phyloP scores from a whole-genome alignment of 371 early-diverging fungal genomes.

The Apophysomyces trapeziformis region DNA sequence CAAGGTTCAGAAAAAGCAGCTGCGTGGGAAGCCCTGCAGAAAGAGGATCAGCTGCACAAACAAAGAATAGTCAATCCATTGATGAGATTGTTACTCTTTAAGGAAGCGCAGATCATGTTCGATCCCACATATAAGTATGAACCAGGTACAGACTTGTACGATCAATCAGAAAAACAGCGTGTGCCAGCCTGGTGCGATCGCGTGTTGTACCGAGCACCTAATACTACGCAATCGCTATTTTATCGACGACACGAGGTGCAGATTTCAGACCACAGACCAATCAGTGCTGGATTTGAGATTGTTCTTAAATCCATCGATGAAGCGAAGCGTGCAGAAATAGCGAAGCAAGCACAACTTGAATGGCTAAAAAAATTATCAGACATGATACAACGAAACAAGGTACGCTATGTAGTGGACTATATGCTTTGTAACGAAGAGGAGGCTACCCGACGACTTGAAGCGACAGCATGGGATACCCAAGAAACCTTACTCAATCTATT shows the following conservation, averaged over 20 bases:
- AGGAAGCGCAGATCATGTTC: conserved; percentile 70
- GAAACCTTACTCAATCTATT: conserved; percentile 6
- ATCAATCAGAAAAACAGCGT: conserved; percentile 80
- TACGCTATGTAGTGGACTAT: conserved; percentile 34
- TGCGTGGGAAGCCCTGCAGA: conserved; percentile 40
- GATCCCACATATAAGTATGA: conserved; percentile 91
- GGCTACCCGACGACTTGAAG: conserved; percentile 24
- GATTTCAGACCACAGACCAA: conserved; percentile 85
- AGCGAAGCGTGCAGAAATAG: conserved; percentile 33
- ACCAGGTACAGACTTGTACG: conserved; percentile 68
- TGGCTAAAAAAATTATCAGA: conserved; percentile 9
- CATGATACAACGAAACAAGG: conserved; percentile 32
- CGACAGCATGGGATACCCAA: conserved; percentile 33
- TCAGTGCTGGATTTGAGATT: conserved; percentile 65
- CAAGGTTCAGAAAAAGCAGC: conserved; percentile 25
- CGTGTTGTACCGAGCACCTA: conserved; percentile 55
- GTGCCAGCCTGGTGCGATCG: conserved; percentile 90
- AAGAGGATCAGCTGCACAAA: conserved; percentile 68
- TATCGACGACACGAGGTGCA: conserved; percentile 63
- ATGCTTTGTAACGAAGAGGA: conserved; percentile 30
- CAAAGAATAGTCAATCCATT: conserved; percentile 57
- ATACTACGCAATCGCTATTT: conserved; percentile 37
- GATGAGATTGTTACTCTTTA: conserved; percentile 65
- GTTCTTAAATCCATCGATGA: conserved; percentile 61
- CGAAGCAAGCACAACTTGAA: conserved; percentile 15